These are phyloP conservation scores for Fusarium sulawesiense DNA, from an alignment of 2,329 filamentous ascomycete genomes.

Conservation along the genomic window DNA sequence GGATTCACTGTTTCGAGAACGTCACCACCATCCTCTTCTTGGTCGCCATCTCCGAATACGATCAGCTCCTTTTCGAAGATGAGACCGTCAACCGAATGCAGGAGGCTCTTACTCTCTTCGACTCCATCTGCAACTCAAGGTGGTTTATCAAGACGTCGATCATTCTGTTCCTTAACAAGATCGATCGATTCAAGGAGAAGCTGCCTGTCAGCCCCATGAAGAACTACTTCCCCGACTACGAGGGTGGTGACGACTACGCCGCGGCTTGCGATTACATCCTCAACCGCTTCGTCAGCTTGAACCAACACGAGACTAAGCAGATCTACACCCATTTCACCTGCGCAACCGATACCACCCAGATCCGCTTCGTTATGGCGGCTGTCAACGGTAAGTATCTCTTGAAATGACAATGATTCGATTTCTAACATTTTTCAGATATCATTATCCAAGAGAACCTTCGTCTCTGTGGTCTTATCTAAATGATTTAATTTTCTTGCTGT, in stretches of 20 bases:
- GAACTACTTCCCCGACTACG: constrained; percentile 90
- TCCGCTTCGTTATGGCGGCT: constrained; percentile 99
- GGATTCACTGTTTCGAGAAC: constrained; percentile 99
- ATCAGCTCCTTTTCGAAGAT: constrained; percentile 94
- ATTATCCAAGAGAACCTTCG: constrained; percentile 99
- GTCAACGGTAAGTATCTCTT: constrained; percentile 82
- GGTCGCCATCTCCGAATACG: constrained; percentile 96
- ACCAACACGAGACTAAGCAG: constrained; percentile 99
- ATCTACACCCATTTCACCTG: constrained; percentile 99
- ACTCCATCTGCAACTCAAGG: constrained; percentile 87
- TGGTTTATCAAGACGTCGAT: constrained; percentile 94
- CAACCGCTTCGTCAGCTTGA: constrained; percentile 97
- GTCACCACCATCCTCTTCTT: constrained; percentile 97
- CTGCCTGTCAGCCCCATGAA: constrained; percentile 84
- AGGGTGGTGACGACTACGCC: constrained; percentile 94
- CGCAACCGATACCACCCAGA: constrained; percentile 98
- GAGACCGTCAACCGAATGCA: constrained; percentile 97
- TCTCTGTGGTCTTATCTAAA: constrained; percentile 95
- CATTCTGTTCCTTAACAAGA: constrained; percentile 91
- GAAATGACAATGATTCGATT: background rate
- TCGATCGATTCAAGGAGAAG: constrained; percentile 90
- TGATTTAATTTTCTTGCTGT: constrained; percentile 51
- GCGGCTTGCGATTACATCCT: constrained; percentile 98
- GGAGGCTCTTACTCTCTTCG: constrained; percentile 86
- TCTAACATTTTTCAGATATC: constrained; percentile 78